A percentile compares a stretch with the other conserved stretches of the same genome.
These are phyloP conservation scores for Brachypodium distachyon DNA, from an alignment of 202 grass and related monocot genomes.

Conservation along the genomic window DNA sequence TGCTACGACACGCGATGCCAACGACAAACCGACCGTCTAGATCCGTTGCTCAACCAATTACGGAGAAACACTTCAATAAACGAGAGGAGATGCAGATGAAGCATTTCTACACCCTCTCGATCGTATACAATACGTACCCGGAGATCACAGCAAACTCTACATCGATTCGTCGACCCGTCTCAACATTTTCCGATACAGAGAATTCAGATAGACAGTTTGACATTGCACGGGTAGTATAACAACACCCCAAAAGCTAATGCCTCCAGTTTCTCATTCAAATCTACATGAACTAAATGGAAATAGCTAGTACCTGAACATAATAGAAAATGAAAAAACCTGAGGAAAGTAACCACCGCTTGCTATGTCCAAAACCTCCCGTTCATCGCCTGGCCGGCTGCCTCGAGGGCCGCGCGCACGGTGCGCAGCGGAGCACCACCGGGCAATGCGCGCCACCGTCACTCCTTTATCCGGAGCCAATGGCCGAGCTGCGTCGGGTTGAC, in stretches of 20 bases:
- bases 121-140: background rate
- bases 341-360: background rate
- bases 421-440: background rate
- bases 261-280: background rate
- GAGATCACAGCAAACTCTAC: background rate
- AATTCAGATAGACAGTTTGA: background rate
- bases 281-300: background rate
- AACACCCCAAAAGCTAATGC: background rate
- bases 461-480: constrained; percentile 55
- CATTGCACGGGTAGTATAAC: background rate
- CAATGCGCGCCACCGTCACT: constrained; percentile 34
- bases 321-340: background rate
- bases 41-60: background rate
- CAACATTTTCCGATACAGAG: background rate
- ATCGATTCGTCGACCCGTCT: background rate
- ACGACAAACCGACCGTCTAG: background rate
- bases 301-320: background rate
- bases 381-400: background rate
- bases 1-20: background rate
- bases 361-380: constrained; percentile 12
- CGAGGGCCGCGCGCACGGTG: background rate
- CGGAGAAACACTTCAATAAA: background rate
- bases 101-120: background rate
- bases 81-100: background rate
- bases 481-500: constrained; percentile 74